Evolutionary conservation across 352 stramenopile genomes (phyloP).

Genomic region (Pythium phragmitis): DNA sequence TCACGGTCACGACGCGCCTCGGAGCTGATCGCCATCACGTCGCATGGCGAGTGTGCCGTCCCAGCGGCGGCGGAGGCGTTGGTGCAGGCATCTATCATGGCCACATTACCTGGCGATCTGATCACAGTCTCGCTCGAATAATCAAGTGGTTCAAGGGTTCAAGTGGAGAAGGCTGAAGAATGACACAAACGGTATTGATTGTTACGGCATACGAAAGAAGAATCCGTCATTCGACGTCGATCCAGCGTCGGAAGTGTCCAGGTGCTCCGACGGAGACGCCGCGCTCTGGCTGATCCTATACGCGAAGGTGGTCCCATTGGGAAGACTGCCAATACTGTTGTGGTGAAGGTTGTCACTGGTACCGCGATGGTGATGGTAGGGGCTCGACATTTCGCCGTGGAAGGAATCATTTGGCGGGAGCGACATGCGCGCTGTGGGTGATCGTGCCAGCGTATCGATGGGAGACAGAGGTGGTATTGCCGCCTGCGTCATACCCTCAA

Average conservation of each 20-base stretch:
- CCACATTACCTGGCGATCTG: constrained; percentile 16
- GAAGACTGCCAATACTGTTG: not conserved
- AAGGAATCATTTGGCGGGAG: not conserved
- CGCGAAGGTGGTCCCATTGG: not conserved
- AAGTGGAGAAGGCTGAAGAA: no score
- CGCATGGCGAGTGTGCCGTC: not conserved
- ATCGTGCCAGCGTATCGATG: not conserved
- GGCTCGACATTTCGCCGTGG: not conserved
- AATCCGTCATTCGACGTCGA: not conserved
- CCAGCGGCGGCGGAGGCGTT: not conserved
- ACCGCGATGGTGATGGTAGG: not conserved
- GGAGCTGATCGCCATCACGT: constrained; percentile 5
- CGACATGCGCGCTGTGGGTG: no score
- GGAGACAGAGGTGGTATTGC: not conserved
- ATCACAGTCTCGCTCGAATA: constrained; percentile 26
- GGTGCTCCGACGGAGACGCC: not conserved
- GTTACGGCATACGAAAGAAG: not conserved
- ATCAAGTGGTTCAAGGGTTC: no score
- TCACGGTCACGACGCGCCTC: constrained; percentile 13
- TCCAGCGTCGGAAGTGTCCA: not conserved
- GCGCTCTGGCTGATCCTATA: not conserved
- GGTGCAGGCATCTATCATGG: constrained; percentile 22
- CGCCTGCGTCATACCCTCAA: constrained; percentile 3
- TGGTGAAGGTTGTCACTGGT: no score
- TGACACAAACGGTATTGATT: not conserved